Conservation (phyloP, 768 basidiomycete species). For the Kondoa subrosea region DNA sequence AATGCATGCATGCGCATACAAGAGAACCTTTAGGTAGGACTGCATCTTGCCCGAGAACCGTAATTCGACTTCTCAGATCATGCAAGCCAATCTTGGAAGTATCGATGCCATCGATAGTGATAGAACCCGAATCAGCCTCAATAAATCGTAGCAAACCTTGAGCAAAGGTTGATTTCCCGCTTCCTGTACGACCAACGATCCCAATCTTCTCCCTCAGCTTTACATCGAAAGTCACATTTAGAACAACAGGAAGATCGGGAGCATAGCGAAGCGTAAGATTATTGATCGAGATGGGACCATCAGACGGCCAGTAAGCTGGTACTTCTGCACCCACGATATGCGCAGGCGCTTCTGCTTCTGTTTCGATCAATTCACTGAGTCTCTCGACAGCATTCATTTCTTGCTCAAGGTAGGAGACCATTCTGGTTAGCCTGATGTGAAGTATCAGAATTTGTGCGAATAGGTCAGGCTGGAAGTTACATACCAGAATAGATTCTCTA, state of each 20-base stretch:
- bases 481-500: neutral
- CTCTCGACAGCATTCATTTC: constrained; percentile 37
- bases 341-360: constrained; percentile 32
- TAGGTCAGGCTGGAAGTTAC: neutral
- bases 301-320: constrained; percentile 30
- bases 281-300: constrained; percentile 32
- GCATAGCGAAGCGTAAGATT: constrained; percentile 29
- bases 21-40: neutral
- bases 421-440: neutral
- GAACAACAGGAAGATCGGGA: constrained; percentile 31
- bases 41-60: neutral
- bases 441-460: neutral
- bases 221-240: constrained; percentile 30
- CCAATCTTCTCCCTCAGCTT: constrained; percentile 31
- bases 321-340: constrained; percentile 11
- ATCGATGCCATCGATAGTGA: constrained; percentile 34
- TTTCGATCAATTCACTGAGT: constrained; percentile 29
- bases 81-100: constrained; percentile 42
- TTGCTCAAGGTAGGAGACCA: constrained; percentile 25
- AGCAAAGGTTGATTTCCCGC: constrained; percentile 28
- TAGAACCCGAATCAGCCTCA: constrained; percentile 31
- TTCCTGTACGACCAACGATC: constrained; percentile 1
- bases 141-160: constrained; percentile 36
- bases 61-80: constrained; percentile 33
- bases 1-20: neutral